Conservation (phyloP, 768 basidiomycete genomes). For the Lentinula lateritia region DNA sequence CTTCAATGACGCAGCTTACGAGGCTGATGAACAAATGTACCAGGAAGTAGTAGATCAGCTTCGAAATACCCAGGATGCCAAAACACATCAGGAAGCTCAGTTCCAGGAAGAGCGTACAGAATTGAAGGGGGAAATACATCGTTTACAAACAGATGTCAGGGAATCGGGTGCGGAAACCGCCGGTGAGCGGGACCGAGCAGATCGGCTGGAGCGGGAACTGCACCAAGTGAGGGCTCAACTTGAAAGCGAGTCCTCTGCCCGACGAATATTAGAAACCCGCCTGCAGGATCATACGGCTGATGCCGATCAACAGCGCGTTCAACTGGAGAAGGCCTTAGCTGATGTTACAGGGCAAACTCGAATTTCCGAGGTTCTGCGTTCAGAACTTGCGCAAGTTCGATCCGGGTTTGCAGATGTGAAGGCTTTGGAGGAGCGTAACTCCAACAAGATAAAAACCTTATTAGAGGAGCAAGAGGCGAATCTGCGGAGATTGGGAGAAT, state of each 20-base stretch:
- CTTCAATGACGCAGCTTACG: slow-evolving; percentile 41
- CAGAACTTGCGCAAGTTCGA: slow-evolving; percentile 56
- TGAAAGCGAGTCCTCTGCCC: slow-evolving; percentile 57
- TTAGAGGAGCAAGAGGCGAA: slow-evolving; percentile 75
- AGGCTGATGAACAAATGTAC: slow-evolving; percentile 71
- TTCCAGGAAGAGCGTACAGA: slow-evolving; percentile 55
- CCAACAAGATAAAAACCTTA: slow-evolving; percentile 55
- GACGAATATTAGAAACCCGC: slow-evolving; percentile 60
- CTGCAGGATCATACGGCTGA: slow-evolving; percentile 52
- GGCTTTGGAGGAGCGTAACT: slow-evolving; percentile 57
- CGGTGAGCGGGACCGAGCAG: slow-evolving; percentile 46
- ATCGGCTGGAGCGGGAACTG: slow-evolving; percentile 59
- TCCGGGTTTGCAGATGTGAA: slow-evolving; percentile 66
- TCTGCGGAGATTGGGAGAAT: slow-evolving; percentile 67
- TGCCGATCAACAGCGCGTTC: slow-evolving; percentile 47
- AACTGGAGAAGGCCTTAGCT: slow-evolving; percentile 51
- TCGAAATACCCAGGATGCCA: slow-evolving; percentile 50
- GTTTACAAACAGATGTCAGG: slow-evolving; percentile 40
- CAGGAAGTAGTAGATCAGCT: slow-evolving; percentile 70
- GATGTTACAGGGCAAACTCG: slow-evolving; percentile 67
- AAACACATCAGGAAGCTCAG: slow-evolving; percentile 47
- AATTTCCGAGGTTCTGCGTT: slow-evolving; percentile 51
- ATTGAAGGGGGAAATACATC: slow-evolving; percentile 52
- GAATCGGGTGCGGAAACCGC: slow-evolving; percentile 30
- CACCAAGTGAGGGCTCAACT: slow-evolving; percentile 55